A percentile compares a stretch with the other conserved stretches of the same genome.
Evolutionary conservation across 352 stramenopile genomes (phyloP).

Genomic region (Phytophthora meadii): DNA sequence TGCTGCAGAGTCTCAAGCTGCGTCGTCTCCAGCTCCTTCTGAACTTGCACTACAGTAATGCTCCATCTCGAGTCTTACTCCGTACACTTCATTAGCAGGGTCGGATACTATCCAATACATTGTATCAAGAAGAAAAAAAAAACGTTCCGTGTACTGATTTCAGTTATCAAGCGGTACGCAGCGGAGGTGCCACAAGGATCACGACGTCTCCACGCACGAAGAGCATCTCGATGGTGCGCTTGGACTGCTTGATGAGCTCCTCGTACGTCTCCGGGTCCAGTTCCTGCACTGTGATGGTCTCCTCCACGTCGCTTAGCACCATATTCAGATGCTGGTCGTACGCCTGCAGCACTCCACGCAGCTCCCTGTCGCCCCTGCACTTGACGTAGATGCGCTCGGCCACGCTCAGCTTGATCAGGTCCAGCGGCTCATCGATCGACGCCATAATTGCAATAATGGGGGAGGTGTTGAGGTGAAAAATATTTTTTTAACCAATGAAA

Average conservation of each 20-base stretch:
- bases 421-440: constrained; percentile 96
- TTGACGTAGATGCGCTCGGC: constrained; percentile 99
- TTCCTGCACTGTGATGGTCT: constrained; percentile 97
- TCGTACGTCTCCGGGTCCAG: constrained; percentile 98
- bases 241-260: constrained; percentile 96
- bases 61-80: constrained; percentile 48
- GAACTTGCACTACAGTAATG: constrained; percentile 43
- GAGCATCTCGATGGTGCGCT: constrained; percentile 97
- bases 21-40: constrained; percentile 53
- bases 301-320: constrained; percentile 98
- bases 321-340: constrained; percentile 99
- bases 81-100: no score
- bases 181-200: constrained; percentile 97
- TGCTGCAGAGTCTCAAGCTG: constrained; percentile 56
- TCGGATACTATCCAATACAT: no score
- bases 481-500: constrained; percentile 18
- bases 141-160: no score
- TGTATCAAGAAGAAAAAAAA: no score
- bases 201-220: constrained; percentile 99
- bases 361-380: constrained; percentile 96
- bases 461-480: constrained; percentile 5
- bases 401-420: constrained; percentile 98
- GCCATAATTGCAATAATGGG: constrained; percentile 49
- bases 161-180: constrained; percentile 84
- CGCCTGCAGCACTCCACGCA: constrained; percentile 97